Evolutionary conservation across 2,329 filamentous ascomycete species (phyloP).

Genomic region (Colletotrichum brevisporum): DNA sequence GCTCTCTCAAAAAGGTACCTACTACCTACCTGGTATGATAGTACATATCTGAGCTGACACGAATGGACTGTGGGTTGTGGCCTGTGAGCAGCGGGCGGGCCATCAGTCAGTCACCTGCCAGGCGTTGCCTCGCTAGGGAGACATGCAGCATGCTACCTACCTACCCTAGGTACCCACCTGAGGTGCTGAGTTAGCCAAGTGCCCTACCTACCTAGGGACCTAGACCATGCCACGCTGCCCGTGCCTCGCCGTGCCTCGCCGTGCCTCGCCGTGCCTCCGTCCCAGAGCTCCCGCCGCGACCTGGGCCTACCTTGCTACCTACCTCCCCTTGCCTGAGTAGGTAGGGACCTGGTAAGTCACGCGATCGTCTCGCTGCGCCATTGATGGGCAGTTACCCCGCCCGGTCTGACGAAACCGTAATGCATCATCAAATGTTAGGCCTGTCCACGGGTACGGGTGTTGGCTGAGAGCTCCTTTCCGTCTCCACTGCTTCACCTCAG

Average conservation of each 20-base stretch:
- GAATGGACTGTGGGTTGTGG: too few species aligned
- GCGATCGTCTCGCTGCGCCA: conserved; percentile 39
- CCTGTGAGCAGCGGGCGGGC: not conserved
- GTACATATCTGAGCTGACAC: too few species aligned
- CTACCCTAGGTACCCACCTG: too few species aligned
- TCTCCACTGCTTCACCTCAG: not conserved
- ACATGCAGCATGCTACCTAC: too few species aligned
- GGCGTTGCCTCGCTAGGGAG: not conserved
- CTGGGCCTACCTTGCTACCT: not conserved
- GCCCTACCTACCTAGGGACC: too few species aligned
- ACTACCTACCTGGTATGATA: too few species aligned
- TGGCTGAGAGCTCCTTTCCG: not conserved
- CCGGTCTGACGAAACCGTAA: conserved; percentile 42
- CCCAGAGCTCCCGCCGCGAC: not conserved
- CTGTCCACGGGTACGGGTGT: not conserved
- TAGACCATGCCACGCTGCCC: too few species aligned
- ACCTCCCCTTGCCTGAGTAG: not conserved
- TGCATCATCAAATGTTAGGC: conserved; percentile 31
- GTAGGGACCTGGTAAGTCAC: conserved; percentile 18
- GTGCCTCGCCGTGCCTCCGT: too few species aligned
- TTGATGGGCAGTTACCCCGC: conserved; percentile 40
- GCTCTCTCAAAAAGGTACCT: too few species aligned
- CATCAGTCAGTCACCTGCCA: conserved; percentile 28
- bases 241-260: too few species aligned
- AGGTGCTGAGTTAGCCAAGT: too few species aligned